Conservation (phyloP, 495 filamentous ascomycete genomes). For the Penicillium maclennaniae region DNA sequence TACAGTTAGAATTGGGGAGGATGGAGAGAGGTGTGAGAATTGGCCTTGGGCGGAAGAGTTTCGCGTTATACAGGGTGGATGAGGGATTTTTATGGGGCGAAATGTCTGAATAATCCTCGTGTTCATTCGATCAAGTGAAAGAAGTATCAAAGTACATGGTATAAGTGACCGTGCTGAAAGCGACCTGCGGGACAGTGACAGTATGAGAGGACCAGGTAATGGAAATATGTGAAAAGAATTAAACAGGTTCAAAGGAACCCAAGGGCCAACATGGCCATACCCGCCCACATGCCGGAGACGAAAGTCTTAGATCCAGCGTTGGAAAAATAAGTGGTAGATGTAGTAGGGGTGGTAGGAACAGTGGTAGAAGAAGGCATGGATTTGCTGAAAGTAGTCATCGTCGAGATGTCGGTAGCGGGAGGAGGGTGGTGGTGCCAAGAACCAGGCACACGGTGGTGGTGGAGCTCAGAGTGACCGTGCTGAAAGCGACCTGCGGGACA, state of each 20-base stretch:
- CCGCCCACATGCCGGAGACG: neutral
- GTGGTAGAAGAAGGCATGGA: too few relatives aligned
- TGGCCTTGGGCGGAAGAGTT: conserved; percentile 2
- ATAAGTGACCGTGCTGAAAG: too few relatives aligned
- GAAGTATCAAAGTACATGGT: too few relatives aligned
- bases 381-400: neutral
- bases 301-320: neutral
- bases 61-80: neutral
- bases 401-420: neutral
- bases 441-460: conserved; percentile 25
- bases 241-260: neutral
- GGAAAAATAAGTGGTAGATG: neutral
- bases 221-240: neutral
- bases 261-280: neutral
- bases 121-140: too few relatives aligned
- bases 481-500: conserved; percentile 70
- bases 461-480: conserved; percentile 45
- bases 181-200: too few relatives aligned
- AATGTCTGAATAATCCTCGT: too few relatives aligned
- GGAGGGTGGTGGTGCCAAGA: neutral
- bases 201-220: too few relatives aligned
- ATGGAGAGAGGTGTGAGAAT: conserved; percentile 13
- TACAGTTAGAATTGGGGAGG: neutral
- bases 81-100: neutral
- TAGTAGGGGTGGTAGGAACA: too few relatives aligned